phyloP scores from a whole-genome alignment of 805 yeast species.

The Ogataea ganodermae region DNA sequence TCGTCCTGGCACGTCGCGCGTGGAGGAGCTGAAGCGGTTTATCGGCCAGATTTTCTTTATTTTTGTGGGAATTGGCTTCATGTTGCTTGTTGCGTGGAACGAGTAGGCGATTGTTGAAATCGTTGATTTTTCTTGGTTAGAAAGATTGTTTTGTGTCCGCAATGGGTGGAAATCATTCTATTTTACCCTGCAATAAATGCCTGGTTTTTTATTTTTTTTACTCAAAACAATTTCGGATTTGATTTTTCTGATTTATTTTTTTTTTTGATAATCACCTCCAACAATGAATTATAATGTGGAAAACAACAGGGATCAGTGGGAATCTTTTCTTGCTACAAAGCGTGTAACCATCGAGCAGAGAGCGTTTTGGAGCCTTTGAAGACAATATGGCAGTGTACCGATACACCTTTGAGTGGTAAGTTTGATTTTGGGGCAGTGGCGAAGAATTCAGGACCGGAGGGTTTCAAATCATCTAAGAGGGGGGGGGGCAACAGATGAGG shows the following conservation, averaged over 20 bases:
- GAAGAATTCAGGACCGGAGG: neutral
- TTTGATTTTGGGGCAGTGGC: neutral
- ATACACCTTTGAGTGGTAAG: constrained; percentile 31
- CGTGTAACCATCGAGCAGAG: neutral
- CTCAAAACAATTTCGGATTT: neutral
- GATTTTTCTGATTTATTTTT: neutral
- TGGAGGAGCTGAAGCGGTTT: constrained; percentile 42
- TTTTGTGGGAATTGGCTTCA: constrained; percentile 55
- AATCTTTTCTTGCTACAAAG: neutral
- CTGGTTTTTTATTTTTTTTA: neutral
- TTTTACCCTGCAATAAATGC: neutral
- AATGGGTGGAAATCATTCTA: neutral
- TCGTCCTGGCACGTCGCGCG: constrained; percentile 36
- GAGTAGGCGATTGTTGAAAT: constrained; percentile 31
- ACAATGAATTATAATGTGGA: neutral
- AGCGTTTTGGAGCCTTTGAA: neutral
- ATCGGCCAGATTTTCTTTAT: constrained; percentile 50
- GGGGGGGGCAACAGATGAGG: constrained; percentile 1
- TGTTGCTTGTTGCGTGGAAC: constrained; percentile 54
- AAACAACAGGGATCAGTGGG: constrained; percentile 7
- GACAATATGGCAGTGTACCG: constrained; percentile 18
- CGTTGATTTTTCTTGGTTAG: no score
- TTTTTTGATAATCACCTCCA: neutral
- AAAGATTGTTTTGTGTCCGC: neutral
- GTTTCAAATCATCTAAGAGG: constrained; percentile 1